A percentile compares a stretch with the other conserved stretches of the same genome.
phyloP scores from a whole-genome alignment of 208 protist species.

The Acanthamoeba royreba region DNA sequence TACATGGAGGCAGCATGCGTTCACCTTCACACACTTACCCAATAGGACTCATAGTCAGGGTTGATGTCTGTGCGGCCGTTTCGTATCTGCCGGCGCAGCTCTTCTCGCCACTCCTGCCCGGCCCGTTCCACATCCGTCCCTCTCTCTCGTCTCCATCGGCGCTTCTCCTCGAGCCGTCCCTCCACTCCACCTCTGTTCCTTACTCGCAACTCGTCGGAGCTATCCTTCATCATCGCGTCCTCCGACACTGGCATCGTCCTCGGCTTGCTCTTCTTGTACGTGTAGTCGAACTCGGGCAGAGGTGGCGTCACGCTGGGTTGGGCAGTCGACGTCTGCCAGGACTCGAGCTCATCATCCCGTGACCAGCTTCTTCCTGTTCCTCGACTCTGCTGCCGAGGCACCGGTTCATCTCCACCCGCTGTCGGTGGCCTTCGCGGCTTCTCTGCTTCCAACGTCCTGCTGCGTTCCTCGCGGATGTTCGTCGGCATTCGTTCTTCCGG shows the following conservation, averaged over 20 bases:
- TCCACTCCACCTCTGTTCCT: not conserved
- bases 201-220: not conserved
- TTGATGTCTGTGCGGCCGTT: not conserved
- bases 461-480: no score
- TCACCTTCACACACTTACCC: not conserved
- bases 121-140: not conserved
- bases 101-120: not conserved
- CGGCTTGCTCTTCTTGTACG: not conserved
- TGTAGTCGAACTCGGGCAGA: not conserved
- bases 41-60: no score
- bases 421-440: no score
- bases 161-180: not conserved
- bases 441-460: no score
- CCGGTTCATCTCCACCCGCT: no score
- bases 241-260: not conserved
- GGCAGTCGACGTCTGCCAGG: not conserved
- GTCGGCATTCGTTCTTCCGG: no score
- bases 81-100: not conserved
- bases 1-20: not conserved
- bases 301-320: not conserved
- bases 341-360: not conserved
- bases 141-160: not conserved
- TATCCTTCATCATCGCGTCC: not conserved
- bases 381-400: not conserved
- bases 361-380: not conserved